These are phyloP conservation scores for Globisporangium canariense DNA, from an alignment of 352 stramenopile genomes.

Conservation along the genomic window DNA sequence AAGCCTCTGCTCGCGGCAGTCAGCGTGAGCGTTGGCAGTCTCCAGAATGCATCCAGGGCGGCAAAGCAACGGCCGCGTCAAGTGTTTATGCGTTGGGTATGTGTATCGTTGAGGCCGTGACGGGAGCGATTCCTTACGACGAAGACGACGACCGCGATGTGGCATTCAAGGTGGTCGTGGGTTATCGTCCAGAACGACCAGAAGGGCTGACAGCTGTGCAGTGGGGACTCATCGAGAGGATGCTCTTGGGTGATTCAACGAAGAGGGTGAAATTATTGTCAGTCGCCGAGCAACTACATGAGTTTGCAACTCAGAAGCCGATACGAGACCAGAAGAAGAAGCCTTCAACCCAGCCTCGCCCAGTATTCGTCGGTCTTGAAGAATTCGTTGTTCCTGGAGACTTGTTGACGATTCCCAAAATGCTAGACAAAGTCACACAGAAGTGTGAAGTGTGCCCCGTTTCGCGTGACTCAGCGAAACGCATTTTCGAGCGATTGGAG, in stretches of 20 bases:
- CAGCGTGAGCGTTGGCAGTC: not conserved
- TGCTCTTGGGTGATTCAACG: not conserved
- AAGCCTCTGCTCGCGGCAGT: not conserved
- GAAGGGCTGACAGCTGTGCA: not conserved
- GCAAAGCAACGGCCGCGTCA: not conserved
- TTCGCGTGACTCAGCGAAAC: not conserved
- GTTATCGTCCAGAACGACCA: not conserved
- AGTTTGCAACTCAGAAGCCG: not conserved
- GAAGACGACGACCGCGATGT: not conserved
- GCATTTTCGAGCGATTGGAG: not conserved
- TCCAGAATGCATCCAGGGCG: not conserved
- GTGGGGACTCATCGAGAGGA: not conserved
- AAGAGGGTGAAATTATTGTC: not conserved
- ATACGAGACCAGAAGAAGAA: not conserved
- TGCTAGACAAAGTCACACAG: not conserved
- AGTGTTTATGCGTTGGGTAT: not conserved
- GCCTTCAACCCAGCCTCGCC: not conserved
- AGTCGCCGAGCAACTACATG: not conserved
- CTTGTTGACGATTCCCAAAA: not conserved
- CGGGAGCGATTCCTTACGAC: not conserved
- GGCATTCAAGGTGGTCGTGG: not conserved
- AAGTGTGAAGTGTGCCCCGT: not conserved
- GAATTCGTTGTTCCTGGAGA: not conserved
- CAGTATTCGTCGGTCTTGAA: not conserved
- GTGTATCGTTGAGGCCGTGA: not conserved